Evolutionary conservation across 2,329 filamentous ascomycete species (phyloP).

Genomic region (Penicillium sp.): DNA sequence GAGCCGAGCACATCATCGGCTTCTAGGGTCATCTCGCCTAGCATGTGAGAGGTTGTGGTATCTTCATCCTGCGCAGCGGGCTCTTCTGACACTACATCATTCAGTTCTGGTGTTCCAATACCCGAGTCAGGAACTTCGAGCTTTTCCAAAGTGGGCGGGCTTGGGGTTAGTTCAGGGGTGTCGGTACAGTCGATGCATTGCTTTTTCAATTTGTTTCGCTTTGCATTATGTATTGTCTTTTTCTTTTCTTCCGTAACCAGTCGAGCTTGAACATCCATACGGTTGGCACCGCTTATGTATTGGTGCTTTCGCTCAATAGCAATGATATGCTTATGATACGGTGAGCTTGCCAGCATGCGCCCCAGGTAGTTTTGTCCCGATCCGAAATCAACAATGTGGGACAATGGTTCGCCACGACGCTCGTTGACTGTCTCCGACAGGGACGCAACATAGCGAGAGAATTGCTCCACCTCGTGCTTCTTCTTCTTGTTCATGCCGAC

Average conservation of each 20-base stretch:
- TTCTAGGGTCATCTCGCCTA: conserved; percentile 35
- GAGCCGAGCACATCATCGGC: conserved; percentile 27
- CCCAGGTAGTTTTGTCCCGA: conserved; percentile 97
- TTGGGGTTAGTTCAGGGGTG: conserved; percentile 2
- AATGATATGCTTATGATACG: conserved; percentile 82
- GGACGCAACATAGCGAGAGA: conserved; percentile 77
- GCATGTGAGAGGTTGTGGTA: conserved; percentile 30
- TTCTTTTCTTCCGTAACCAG: conserved; percentile 66
- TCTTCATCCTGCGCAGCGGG: conserved; percentile 23
- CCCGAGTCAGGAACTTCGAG: not conserved
- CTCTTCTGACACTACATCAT: conserved; percentile 9
- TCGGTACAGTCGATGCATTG: conserved; percentile 24
- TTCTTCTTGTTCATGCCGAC: conserved; percentile 97
- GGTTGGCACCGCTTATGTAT: conserved; percentile 81
- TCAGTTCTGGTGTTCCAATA: not conserved
- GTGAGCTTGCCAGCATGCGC: conserved; percentile 75
- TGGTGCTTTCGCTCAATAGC: conserved; percentile 84
- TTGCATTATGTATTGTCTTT: conserved; percentile 60
- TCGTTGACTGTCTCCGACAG: conserved; percentile 58
- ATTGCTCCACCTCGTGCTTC: conserved; percentile 86
- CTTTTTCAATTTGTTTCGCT: conserved; percentile 49
- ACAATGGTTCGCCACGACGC: conserved; percentile 54
- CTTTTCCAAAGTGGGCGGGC: conserved; percentile 7
- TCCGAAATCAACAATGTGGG: conserved; percentile 92
- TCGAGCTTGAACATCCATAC: conserved; percentile 78